phyloP scores from a whole-genome alignment of 129 eudicot species.

The Flaveria bidentis region DNA sequence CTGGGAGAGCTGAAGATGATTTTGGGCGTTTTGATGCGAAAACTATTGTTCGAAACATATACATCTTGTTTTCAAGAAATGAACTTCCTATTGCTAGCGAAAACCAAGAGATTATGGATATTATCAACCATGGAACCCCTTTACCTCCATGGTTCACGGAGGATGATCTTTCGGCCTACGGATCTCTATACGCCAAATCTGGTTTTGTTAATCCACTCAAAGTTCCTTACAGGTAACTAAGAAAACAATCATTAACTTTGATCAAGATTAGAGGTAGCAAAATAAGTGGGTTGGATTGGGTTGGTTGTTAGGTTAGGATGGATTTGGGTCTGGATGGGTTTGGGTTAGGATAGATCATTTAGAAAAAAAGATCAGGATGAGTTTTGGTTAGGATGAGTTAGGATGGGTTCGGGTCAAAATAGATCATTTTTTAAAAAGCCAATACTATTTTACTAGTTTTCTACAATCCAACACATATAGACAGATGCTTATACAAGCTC shows the following conservation, averaged over 20 bases:
- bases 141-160: constrained; percentile 55
- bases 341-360: no score
- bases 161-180: constrained; percentile 46
- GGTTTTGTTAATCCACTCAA: constrained; percentile 46
- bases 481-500: no score
- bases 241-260: neutral
- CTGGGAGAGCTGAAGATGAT: constrained; percentile 57
- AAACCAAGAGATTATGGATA: constrained; percentile 52
- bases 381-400: no score
- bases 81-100: constrained; percentile 42
- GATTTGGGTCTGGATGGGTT: no score
- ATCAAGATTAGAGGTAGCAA: no score
- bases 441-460: no score
- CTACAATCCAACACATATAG: no score
- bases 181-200: constrained; percentile 45
- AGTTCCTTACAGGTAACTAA: constrained; percentile 51
- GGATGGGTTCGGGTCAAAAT: no score
- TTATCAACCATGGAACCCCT: constrained; percentile 41
- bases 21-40: constrained; percentile 46
- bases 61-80: constrained; percentile 47
- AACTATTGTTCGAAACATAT: constrained; percentile 47
- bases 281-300: no score
- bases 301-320: no score
- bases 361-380: no score
- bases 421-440: no score